Evolutionary conservation across 2,329 filamentous ascomycete species (phyloP).

Genomic region (Xylariaceae sp.): DNA sequence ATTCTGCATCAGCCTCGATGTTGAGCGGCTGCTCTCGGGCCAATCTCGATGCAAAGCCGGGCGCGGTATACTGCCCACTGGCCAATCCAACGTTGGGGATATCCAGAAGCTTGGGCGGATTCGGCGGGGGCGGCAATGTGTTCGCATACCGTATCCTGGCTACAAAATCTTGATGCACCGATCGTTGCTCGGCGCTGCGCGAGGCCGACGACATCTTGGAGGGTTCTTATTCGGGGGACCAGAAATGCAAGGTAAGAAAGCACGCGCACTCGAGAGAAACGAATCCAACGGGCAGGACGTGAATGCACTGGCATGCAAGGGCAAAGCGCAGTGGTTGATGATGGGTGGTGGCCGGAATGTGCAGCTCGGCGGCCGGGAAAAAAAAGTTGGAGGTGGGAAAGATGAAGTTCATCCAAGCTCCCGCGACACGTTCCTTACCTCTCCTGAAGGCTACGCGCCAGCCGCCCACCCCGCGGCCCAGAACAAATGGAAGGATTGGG

Average conservation of each 20-base stretch:
- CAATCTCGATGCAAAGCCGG: slow-evolving; percentile 83
- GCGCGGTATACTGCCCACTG: slow-evolving; percentile 82
- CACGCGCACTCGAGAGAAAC: no score
- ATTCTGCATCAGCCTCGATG: slow-evolving; percentile 94
- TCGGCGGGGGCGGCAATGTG: slow-evolving; percentile 87
- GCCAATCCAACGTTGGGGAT: slow-evolving; percentile 91
- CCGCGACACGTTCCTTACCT: no score
- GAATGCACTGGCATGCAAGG: no score
- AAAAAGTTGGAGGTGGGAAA: slow-evolving; percentile 3
- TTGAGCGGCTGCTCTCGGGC: slow-evolving; percentile 90
- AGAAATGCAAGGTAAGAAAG: no score
- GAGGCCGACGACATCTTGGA: slow-evolving; percentile 38
- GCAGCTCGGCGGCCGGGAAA: neutral
- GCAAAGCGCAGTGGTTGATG: no score
- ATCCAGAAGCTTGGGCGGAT: slow-evolving; percentile 92
- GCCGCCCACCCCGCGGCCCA: no score
- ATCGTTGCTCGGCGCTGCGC: slow-evolving; percentile 48
- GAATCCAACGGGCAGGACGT: no score
- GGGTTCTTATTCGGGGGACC: no score
- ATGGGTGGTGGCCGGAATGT: no score
- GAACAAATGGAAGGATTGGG: neutral
- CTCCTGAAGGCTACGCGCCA: no score
- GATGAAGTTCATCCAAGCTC: slow-evolving; percentile 7
- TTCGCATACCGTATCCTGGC: slow-evolving; percentile 94
- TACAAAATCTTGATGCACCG: slow-evolving; percentile 92